Evolutionary conservation across 2,329 filamentous ascomycete genomes (phyloP).

Genomic region (Xylaria sp.): DNA sequence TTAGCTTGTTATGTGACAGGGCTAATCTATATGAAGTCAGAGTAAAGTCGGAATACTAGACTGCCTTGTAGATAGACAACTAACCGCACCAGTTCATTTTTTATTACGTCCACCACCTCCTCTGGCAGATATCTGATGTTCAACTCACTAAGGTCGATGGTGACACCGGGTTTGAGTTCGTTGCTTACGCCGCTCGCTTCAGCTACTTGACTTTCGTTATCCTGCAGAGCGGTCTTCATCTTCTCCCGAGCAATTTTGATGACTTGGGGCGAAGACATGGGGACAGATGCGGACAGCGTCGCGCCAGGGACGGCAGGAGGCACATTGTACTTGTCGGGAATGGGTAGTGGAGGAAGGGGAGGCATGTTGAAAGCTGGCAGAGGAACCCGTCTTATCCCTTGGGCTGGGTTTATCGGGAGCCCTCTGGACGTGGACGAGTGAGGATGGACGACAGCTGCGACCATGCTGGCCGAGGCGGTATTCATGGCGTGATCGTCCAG

Average conservation of each 20-base stretch:
- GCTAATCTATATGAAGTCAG: conserved; percentile 67
- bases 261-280: conserved; percentile 70
- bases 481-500: conserved; percentile 40
- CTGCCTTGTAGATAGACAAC: conserved; percentile 38
- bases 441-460: conserved; percentile 45
- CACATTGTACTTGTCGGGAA: conserved; percentile 58
- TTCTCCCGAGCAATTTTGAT: conserved; percentile 72
- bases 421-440: conserved; percentile 46
- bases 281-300: conserved; percentile 60
- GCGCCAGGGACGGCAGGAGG: conserved; percentile 51
- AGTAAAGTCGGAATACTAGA: conserved; percentile 9
- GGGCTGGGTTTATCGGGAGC: conserved; percentile 44
- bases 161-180: conserved; percentile 75
- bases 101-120: conserved; percentile 79
- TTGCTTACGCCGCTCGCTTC: conserved; percentile 68
- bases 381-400: conserved; percentile 46
- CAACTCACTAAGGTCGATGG: conserved; percentile 80
- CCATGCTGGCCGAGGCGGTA: conserved; percentile 47
- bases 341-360: conserved; percentile 57
- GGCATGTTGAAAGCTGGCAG: conserved; percentile 51
- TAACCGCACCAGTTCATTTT: conserved; percentile 77
- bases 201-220: conserved; percentile 71
- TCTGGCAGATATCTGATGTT: conserved; percentile 77
- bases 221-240: conserved; percentile 73
- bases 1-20: conserved; percentile 81